A percentile compares a stretch with the other conserved stretches of the same genome.
phyloP scores from a whole-genome alignment of 2,329 filamentous ascomycete genomes.

The Teratosphaeria zuluensis region DNA sequence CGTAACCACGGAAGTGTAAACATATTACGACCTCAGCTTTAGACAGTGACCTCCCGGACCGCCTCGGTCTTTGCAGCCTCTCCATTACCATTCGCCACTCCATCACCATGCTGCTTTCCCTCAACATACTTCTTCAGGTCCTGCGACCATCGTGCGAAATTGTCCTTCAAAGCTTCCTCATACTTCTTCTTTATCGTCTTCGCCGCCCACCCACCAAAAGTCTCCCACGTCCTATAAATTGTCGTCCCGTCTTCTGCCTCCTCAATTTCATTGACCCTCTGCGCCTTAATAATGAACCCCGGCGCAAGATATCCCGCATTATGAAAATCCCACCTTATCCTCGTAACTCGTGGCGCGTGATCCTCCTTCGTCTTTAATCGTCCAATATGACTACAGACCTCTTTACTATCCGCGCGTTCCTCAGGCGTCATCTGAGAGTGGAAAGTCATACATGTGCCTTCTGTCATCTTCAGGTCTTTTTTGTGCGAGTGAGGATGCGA shows the following conservation, averaged over 20 bases:
- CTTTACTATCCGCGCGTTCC: conserved; percentile 17
- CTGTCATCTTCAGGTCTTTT: conserved; percentile 17
- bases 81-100: background rate
- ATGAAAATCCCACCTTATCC: conserved; percentile 23
- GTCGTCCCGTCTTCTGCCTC: conserved; percentile 27
- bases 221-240: conserved; percentile 36
- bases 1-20: background rate
- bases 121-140: conserved; percentile 35
- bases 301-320: conserved; percentile 21
- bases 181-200: conserved; percentile 36
- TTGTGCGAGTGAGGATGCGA: conserved; percentile 26
- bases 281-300: conserved; percentile 29
- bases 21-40: background rate
- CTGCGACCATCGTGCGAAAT: conserved; percentile 32
- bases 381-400: conserved; percentile 28
- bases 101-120: conserved; percentile 9
- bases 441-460: conserved; percentile 37
- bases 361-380: conserved; percentile 11
- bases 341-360: conserved; percentile 15
- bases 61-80: background rate
- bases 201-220: conserved; percentile 33
- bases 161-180: conserved; percentile 25
- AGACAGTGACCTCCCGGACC: background rate
- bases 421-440: conserved; percentile 31
- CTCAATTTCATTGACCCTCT: conserved; percentile 37